These are phyloP conservation scores for Mucor piriformis DNA, from an alignment of 371 early-diverging fungal genomes.

Conservation along the genomic window DNA sequence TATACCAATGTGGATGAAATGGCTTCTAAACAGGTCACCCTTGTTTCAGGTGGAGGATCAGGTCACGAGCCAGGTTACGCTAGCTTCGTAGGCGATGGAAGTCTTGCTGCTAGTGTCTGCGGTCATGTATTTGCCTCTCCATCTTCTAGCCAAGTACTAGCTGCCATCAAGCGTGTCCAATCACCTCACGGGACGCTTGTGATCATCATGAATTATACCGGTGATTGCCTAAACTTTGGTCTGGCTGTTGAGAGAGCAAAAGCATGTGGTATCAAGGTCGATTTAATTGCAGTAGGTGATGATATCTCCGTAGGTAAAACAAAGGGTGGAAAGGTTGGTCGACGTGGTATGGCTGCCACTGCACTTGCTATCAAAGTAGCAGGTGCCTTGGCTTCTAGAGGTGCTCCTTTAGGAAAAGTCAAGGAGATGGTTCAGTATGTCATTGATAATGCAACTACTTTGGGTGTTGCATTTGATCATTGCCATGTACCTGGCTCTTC, in stretches of 20 bases:
- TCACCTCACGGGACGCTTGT: conserved; percentile 73
- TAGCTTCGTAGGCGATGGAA: conserved; percentile 72
- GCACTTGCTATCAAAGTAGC: conserved; percentile 80
- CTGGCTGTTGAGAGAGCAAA: conserved; percentile 80
- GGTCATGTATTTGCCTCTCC: conserved; percentile 88
- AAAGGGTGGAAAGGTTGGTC: conserved; percentile 70
- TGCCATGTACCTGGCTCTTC: conserved; percentile 72
- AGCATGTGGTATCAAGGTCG: conserved; percentile 67
- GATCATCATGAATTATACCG: conserved; percentile 87
- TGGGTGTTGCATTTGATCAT: conserved; percentile 77
- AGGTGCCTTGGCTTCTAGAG: conserved; percentile 67
- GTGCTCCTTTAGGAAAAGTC: conserved; percentile 62
- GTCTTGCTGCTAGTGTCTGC: conserved; percentile 76
- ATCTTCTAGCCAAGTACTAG: conserved; percentile 70
- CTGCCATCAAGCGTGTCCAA: conserved; percentile 66
- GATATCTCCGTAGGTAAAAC: conserved; percentile 74
- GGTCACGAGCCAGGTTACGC: conserved; percentile 88
- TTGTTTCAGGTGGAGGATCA: conserved; percentile 82
- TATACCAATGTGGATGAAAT: conserved; percentile 52
- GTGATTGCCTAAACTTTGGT: conserved; percentile 81
- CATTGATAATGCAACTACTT: conserved; percentile 65
- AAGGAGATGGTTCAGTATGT: conserved; percentile 54
- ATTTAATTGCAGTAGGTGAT: conserved; percentile 78
- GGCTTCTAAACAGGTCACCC: conserved; percentile 67
- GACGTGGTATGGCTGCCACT: conserved; percentile 82